phyloP scores from a whole-genome alignment of 768 basidiomycete species.

The Rhodotorula diobovata region DNA sequence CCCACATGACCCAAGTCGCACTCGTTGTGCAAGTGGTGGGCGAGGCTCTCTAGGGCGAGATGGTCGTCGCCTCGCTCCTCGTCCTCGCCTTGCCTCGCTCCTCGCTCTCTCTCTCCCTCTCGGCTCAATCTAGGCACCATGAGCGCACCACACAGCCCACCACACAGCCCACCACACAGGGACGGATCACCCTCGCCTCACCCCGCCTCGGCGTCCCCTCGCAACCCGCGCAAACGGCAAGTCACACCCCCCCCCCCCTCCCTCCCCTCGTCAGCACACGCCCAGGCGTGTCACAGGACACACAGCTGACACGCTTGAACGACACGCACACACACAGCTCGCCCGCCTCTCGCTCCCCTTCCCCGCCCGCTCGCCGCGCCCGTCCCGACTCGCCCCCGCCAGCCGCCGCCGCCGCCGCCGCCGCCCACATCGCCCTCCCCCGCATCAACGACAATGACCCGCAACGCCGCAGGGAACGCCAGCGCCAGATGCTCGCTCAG shows the following conservation, averaged over 20 bases:
- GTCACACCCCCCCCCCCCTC: constrained; percentile 1
- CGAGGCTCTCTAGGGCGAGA: no score
- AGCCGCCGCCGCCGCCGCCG: background rate
- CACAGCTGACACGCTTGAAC: background rate
- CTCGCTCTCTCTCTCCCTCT: background rate
- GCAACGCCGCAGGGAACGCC: constrained; percentile 66
- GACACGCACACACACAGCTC: constrained; percentile 3
- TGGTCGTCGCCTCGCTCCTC: background rate
- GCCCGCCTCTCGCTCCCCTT: constrained; percentile 26
- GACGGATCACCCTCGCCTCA: background rate
- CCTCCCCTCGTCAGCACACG: background rate
- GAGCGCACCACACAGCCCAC: constrained; percentile 14
- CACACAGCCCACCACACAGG: background rate
- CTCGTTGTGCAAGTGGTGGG: no score
- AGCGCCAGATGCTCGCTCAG: constrained; percentile 69
- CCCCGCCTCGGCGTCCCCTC: background rate
- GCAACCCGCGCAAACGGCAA: constrained; percentile 24
- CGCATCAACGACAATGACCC: constrained; percentile 64
- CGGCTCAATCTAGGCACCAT: background rate
- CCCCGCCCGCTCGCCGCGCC: constrained; percentile 26
- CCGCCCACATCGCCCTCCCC: constrained; percentile 19
- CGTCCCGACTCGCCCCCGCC: constrained; percentile 17
- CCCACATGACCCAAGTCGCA: constrained; percentile 1
- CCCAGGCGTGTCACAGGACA: background rate
- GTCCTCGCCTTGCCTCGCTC: background rate